These are phyloP conservation scores for Jamesozyma piceae DNA, from an alignment of 805 yeast species.

Conservation along the genomic window DNA sequence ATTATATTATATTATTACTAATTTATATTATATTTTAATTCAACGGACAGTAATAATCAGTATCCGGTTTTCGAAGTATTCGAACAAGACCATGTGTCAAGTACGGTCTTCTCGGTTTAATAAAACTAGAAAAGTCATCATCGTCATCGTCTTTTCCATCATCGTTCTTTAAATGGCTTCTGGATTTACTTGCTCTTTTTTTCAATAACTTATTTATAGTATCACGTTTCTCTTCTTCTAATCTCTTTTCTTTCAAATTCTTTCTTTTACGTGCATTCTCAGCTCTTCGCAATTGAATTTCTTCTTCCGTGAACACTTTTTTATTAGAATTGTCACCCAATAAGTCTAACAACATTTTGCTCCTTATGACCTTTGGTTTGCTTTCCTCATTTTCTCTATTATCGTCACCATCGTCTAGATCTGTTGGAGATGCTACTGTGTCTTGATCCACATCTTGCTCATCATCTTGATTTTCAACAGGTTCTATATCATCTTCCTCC, in stretches of 20 bases:
- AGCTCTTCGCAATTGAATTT: constrained; percentile 67
- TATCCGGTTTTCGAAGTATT: constrained; percentile 11
- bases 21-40: too few relatives aligned
- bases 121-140: constrained; percentile 10
- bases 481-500: constrained; percentile 17
- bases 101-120: constrained; percentile 28
- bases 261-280: constrained; percentile 85
- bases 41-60: constrained; percentile 11
- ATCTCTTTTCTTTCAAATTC: constrained; percentile 68
- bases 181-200: constrained; percentile 69
- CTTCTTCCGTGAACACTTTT: constrained; percentile 70
- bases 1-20: too few relatives aligned
- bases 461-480: constrained; percentile 5
- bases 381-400: constrained; percentile 9
- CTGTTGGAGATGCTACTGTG: constrained; percentile 11
- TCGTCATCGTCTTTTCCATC: constrained; percentile 13
- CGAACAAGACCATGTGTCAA: constrained; percentile 20
- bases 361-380: constrained; percentile 11
- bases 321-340: constrained; percentile 31
- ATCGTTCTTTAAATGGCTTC: constrained; percentile 28
- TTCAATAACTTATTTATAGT: constrained; percentile 78
- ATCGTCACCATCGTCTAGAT: constrained; percentile 14
- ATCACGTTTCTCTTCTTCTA: constrained; percentile 89
- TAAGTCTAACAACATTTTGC: constrained; percentile 17
- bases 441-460: constrained; percentile 7